A percentile compares a stretch with the other conserved stretches of the same genome.
Conservation (phyloP, 2,329 filamentous ascomycete genomes). For the Eurotiales sp. region DNA sequence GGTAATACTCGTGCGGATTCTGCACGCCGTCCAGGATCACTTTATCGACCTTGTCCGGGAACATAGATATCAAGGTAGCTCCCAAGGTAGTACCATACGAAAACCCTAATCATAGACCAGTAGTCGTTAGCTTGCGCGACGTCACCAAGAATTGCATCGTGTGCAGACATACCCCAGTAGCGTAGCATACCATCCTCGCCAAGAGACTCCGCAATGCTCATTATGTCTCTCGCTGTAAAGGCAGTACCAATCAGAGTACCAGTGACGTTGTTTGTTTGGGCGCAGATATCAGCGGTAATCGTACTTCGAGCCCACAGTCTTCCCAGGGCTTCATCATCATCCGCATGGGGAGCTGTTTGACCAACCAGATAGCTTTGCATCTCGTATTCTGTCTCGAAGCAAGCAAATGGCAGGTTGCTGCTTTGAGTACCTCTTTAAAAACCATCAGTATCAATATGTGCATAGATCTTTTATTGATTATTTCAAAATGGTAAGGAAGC, state of each 20-base stretch:
- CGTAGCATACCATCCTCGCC: constrained; percentile 39
- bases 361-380: not conserved
- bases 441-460: too few relatives aligned
- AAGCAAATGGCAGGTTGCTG: constrained; percentile 4
- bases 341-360: not conserved
- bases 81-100: constrained; percentile 26
- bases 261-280: constrained; percentile 21
- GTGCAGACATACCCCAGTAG: constrained; percentile 15
- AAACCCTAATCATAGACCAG: constrained; percentile 1
- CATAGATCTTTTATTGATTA: too few relatives aligned
- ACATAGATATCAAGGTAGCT: constrained; percentile 34
- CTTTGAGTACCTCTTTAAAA: not conserved
- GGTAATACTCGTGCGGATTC: constrained; percentile 20
- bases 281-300: constrained; percentile 11
- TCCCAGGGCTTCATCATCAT: constrained; percentile 8
- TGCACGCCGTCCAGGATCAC: constrained; percentile 37
- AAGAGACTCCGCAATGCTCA: constrained; percentile 43
- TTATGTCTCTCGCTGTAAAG: constrained; percentile 45
- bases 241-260: constrained; percentile 41
- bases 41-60: constrained; percentile 37
- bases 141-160: too few relatives aligned
- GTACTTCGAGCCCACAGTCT: constrained; percentile 5
- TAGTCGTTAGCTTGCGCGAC: not conserved
- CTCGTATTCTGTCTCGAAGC: constrained; percentile 1
- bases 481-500: not conserved